A percentile compares a stretch with the other conserved stretches of the same genome.
These are phyloP conservation scores for Sclerotinia nivalis DNA, from an alignment of 2,329 filamentous ascomycete genomes.

Conservation along the genomic window DNA sequence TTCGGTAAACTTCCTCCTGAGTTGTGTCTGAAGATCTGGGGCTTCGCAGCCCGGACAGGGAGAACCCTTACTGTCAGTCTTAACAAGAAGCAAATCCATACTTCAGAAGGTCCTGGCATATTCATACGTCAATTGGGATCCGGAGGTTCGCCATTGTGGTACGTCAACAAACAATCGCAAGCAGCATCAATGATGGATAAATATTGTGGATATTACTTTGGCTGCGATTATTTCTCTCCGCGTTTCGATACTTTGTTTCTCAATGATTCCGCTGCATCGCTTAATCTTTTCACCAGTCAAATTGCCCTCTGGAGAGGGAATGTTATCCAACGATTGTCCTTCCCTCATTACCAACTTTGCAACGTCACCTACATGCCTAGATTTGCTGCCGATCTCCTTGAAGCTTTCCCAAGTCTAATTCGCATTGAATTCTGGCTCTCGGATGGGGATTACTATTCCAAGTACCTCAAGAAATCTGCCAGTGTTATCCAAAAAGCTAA, in stretches of 20 bases:
- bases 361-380: background rate
- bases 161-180: background rate
- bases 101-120: background rate
- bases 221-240: slow-evolving; percentile 11
- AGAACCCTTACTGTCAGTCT: background rate
- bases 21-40: slow-evolving; percentile 9
- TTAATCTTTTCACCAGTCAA: background rate
- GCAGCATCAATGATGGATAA: background rate
- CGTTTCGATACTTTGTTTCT: slow-evolving; percentile 10
- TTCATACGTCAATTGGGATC: slow-evolving; percentile 1
- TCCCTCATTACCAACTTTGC: slow-evolving; percentile 4
- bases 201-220: background rate
- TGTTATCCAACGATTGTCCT: background rate
- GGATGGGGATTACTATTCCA: background rate
- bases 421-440: background rate
- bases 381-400: background rate
- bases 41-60: background rate
- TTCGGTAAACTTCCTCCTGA: slow-evolving; percentile 2
- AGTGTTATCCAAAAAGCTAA: background rate
- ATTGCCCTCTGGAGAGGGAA: background rate
- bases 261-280: background rate
- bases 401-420: background rate
- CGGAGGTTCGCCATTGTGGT: slow-evolving; percentile 1
- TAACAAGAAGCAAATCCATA: background rate
- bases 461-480: background rate